Evolutionary conservation across 805 yeast genomes (phyloP).

Genomic region (Ascoidea rubescens): DNA sequence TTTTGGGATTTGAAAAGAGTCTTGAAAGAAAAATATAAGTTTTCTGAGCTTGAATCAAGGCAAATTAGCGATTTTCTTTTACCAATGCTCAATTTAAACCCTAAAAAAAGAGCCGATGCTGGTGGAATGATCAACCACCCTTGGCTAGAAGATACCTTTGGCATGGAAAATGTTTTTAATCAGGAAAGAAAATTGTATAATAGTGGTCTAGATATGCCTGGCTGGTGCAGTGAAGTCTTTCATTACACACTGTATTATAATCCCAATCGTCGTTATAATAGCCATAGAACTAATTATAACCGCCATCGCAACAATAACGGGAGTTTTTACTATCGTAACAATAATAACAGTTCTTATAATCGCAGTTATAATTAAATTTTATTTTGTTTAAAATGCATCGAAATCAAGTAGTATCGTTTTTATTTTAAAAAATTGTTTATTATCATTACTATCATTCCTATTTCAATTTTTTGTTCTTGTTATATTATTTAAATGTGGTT

Average conservation of each 20-base stretch:
- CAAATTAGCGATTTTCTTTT: slow-evolving; percentile 62
- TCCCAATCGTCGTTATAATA: not conserved
- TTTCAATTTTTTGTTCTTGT: too few relatives aligned
- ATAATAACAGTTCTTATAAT: not conserved
- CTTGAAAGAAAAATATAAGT: slow-evolving; percentile 72
- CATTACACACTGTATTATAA: not conserved
- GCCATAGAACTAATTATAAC: not conserved
- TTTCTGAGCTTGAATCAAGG: slow-evolving; percentile 50
- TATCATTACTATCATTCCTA: too few relatives aligned
- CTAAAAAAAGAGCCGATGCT: slow-evolving; percentile 80
- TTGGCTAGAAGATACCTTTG: slow-evolving; percentile 67
- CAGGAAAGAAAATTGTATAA: slow-evolving; percentile 63
- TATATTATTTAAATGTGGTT: too few relatives aligned
- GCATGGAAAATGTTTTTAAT: slow-evolving; percentile 51
- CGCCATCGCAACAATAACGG: not conserved
- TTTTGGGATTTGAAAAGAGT: slow-evolving; percentile 85
- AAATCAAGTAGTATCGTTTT: too few relatives aligned
- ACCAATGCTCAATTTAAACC: slow-evolving; percentile 76
- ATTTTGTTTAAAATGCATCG: too few relatives aligned
- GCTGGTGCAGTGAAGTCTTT: slow-evolving; percentile 63
- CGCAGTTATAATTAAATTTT: too few relatives aligned
- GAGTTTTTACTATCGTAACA: not conserved
- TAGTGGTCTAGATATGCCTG: slow-evolving; percentile 78
- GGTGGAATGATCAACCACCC: slow-evolving; percentile 88
- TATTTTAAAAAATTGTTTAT: too few relatives aligned